Evolutionary conservation across 495 filamentous ascomycete species (phyloP).

Genomic region (Xylaria intraflava): DNA sequence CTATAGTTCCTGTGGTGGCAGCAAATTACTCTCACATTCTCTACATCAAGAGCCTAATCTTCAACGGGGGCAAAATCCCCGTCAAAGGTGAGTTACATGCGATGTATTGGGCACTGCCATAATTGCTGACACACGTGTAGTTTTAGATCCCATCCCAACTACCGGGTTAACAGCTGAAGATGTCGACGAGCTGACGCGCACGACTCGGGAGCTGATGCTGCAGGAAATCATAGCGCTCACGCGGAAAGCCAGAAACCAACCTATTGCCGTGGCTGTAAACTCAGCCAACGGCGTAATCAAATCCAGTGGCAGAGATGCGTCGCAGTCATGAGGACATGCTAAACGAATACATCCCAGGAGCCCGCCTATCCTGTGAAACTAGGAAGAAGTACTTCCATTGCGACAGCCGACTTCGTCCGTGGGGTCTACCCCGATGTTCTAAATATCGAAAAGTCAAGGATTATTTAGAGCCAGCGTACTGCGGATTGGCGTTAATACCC

Average conservation of each 20-base stretch:
- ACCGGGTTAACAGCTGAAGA: conserved; percentile 67
- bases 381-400: background rate
- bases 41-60: conserved; percentile 60
- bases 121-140: conserved; percentile 33
- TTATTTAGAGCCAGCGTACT: background rate
- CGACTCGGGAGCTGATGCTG: conserved; percentile 73
- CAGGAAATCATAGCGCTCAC: conserved; percentile 62
- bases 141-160: conserved; percentile 83
- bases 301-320: conserved; percentile 30
- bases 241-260: conserved; percentile 30
- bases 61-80: conserved; percentile 69
- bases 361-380: background rate
- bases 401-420: background rate
- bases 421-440: background rate
- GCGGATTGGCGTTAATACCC: conserved; percentile 29
- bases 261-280: conserved; percentile 24
- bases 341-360: background rate
- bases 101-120: background rate
- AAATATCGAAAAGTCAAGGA: background rate
- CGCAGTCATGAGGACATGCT: conserved; percentile 17
- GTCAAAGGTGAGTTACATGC: conserved; percentile 59
- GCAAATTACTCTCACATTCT: conserved; percentile 85
- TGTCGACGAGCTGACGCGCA: conserved; percentile 69
- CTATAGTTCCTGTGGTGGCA: conserved; percentile 80
- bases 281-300: conserved; percentile 24